phyloP scores from a whole-genome alignment of 2,329 filamentous ascomycete species.

The Apiospora aurea region DNA sequence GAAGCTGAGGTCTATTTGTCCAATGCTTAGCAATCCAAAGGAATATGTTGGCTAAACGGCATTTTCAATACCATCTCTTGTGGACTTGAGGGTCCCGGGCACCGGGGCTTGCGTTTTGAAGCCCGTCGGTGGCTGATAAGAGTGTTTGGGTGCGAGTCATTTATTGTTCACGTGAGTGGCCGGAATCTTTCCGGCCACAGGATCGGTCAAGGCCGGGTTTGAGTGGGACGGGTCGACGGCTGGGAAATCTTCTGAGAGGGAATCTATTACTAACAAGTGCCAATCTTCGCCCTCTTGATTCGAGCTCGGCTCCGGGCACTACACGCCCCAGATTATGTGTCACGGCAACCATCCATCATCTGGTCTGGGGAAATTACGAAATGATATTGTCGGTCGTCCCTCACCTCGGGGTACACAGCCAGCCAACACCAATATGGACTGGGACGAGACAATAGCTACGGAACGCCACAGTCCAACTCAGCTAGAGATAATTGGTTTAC shows the following conservation, averaged over 20 bases:
- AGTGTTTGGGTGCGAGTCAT: background rate
- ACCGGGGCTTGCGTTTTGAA: background rate
- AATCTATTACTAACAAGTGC: conserved; percentile 15
- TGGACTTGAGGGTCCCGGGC: background rate
- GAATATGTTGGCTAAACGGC: background rate
- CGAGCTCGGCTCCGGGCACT: background rate
- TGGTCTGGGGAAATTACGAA: conserved; percentile 21
- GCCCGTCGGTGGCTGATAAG: conserved; percentile 14
- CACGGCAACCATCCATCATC: background rate
- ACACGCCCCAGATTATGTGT: conserved; percentile 6
- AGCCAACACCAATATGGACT: background rate
- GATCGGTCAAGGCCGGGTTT: conserved; percentile 21
- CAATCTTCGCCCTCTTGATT: background rate
- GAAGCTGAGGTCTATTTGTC: background rate
- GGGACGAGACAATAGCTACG: background rate
- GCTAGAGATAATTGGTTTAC: background rate
- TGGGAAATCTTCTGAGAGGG: background rate
- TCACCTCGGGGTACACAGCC: background rate
- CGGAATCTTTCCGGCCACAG: conserved; percentile 24
- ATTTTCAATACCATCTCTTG: background rate
- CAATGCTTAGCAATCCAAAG: background rate
- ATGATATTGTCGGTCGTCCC: too few relatives aligned
- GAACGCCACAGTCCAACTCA: background rate
- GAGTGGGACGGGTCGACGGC: conserved; percentile 13
- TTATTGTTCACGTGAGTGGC: conserved; percentile 23